Evolutionary conservation across 441 rosid species (phyloP), one percentile per base, ranked within the genome.

Genomic region (Erodium trifolium): DNA sequence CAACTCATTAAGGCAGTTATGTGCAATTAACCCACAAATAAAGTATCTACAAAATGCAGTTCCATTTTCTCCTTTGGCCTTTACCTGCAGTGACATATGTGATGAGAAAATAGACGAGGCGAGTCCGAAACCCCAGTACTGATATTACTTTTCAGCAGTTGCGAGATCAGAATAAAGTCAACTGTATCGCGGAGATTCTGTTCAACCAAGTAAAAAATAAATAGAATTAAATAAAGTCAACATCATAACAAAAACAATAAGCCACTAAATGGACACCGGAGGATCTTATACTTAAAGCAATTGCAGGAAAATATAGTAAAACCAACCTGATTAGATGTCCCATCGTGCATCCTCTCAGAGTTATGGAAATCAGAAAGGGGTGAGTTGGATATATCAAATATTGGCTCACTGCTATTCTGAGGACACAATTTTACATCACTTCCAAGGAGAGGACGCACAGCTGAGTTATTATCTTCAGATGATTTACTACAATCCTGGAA

Each of bases 31-130:
- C 41, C 41, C 41, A 41, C 11, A 9, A 41, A 41, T 41, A 9
- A 41, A 8, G n/a, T n/a, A 35, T 64, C 37, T 41, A 18, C 47
- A 45, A 17, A 68, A 37, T 18, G 35, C 63, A 68, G 47, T 68
- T 55, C 12, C 23, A 39, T 14, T 19, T 29, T n/a, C 19, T 13
- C 31, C 17, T 11, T 7, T 41, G 19, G 31, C 45, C 45, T 88
- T 73, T 86, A 80, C 99, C 92, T 88, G 88, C 93, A 87, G 75
- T 81, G 82, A 73, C 98, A 94, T 68, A 82, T 79, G 67, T 94
- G 97, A 79, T 92, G 84, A 70, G 97, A 90, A 65, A 83, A 82
- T 74, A 94, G 70, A 68, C 70, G 75, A 17, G 86, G 81, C 47
- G 75, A 16, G 73, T 73, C 72, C 59, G 86, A 79, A 69, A 72